A percentile compares a stretch with the other conserved stretches of the same genome.
phyloP scores from a whole-genome alignment of 2,329 filamentous ascomycete species.

The Metarhizium guizhouense region DNA sequence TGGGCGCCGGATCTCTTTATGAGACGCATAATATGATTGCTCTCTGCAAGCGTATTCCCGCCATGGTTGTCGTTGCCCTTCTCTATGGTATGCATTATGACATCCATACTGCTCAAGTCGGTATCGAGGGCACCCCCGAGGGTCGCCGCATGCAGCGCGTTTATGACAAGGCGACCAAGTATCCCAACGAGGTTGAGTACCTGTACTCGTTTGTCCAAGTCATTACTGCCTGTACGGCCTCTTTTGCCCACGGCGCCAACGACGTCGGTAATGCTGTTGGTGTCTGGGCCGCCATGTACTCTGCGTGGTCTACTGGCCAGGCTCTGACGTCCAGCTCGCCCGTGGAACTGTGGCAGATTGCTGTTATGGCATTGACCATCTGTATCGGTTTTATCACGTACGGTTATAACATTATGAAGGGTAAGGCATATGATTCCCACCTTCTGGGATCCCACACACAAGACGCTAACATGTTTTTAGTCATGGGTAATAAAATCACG shows the following conservation, averaged over 20 bases:
- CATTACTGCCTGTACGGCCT: constrained; percentile 61
- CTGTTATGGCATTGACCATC: constrained; percentile 55
- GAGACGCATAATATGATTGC: constrained; percentile 62
- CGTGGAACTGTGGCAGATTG: constrained; percentile 70
- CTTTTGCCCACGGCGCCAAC: constrained; percentile 69
- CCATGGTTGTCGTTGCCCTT: constrained; percentile 50
- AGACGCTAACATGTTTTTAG: constrained; percentile 22
- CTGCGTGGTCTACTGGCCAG: constrained; percentile 55
- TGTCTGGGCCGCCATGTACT: constrained; percentile 62
- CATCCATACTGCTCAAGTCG: constrained; percentile 45
- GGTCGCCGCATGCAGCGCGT: constrained; percentile 35
- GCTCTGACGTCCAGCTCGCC: constrained; percentile 52
- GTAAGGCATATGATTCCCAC: constrained; percentile 27
- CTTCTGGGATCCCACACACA: neutral
- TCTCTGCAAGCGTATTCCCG: constrained; percentile 57
- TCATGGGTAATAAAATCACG: constrained; percentile 76
- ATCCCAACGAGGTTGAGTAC: constrained; percentile 54
- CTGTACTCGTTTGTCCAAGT: constrained; percentile 59
- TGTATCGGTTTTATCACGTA: constrained; percentile 63
- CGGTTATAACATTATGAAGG: constrained; percentile 80
- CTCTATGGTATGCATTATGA: constrained; percentile 77
- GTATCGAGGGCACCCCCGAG: constrained; percentile 13
- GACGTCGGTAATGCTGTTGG: constrained; percentile 66
- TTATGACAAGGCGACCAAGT: constrained; percentile 55
- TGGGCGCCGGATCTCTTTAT: constrained; percentile 65